A percentile compares a stretch with the other conserved stretches of the same genome.
Evolutionary conservation across 2,329 filamentous ascomycete genomes (phyloP).

Genomic region (Botrytis porri): DNA sequence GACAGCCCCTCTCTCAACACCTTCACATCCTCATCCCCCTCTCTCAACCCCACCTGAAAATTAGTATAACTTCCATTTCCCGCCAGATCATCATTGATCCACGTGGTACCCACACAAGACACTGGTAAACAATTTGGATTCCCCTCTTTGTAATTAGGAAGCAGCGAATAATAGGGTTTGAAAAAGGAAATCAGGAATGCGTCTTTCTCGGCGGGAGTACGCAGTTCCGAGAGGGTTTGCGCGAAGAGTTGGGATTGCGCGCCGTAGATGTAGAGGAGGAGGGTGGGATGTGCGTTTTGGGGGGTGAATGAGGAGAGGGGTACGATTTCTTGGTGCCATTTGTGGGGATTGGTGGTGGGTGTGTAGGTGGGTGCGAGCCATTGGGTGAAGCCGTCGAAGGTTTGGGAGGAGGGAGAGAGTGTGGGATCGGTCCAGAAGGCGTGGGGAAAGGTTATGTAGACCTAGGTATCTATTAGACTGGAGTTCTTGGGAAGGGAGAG

Average conservation of each 20-base stretch:
- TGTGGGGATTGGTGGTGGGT: slow-evolving; percentile 45
- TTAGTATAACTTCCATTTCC: slow-evolving; percentile 68
- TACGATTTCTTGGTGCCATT: slow-evolving; percentile 61
- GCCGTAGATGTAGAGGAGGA: slow-evolving; percentile 63
- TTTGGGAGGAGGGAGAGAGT: slow-evolving; percentile 17
- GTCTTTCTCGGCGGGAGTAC: slow-evolving; percentile 32
- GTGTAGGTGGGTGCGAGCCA: slow-evolving; percentile 60
- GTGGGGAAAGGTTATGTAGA: slow-evolving; percentile 53
- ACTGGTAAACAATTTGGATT: slow-evolving; percentile 51
- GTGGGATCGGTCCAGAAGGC: slow-evolving; percentile 55
- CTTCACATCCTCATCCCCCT: slow-evolving; percentile 59
- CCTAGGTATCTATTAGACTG: slow-evolving; percentile 23
- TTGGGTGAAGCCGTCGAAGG: slow-evolving; percentile 51
- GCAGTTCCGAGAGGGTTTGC: slow-evolving; percentile 24
- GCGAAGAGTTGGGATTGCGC: slow-evolving; percentile 41
- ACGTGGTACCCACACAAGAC: slow-evolving; percentile 58
- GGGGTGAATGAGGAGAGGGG: slow-evolving; percentile 55
- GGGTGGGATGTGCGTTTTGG: slow-evolving; percentile 56
- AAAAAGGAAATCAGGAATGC: slow-evolving; percentile 47
- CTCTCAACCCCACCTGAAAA: slow-evolving; percentile 59
- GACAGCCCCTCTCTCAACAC: slow-evolving; percentile 40
- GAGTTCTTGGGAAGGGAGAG: background rate
- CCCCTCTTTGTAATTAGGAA: slow-evolving; percentile 53
- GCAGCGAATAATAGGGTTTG: slow-evolving; percentile 60
- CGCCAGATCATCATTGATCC: slow-evolving; percentile 63